A percentile compares a stretch with the other conserved stretches of the same genome.
Conservation (phyloP, 2,329 filamentous ascomycete genomes). For the Penicillium italicum region DNA sequence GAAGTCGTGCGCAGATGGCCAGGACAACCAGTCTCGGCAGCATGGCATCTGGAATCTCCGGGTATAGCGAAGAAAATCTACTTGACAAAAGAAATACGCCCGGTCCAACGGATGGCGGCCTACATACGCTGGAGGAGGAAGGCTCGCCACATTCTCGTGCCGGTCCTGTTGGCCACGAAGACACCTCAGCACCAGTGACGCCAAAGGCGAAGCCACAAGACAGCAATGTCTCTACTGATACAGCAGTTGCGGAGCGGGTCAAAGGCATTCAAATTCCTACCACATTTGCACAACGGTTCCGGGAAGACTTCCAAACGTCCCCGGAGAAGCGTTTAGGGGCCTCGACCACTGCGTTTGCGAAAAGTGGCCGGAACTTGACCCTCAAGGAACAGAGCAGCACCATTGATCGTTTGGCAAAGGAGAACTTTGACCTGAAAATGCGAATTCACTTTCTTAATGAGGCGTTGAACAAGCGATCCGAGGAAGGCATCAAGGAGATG, state of each 20-base stretch:
- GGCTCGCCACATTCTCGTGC: slow-evolving; percentile 33
- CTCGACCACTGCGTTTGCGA: slow-evolving; percentile 49
- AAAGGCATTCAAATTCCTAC: slow-evolving; percentile 88
- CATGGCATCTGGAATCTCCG: slow-evolving; percentile 71
- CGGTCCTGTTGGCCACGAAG: slow-evolving; percentile 40
- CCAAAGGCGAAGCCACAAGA: slow-evolving; percentile 61
- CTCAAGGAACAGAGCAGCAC: slow-evolving; percentile 97
- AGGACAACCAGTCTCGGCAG: slow-evolving; percentile 84
- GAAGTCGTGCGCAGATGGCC: slow-evolving; percentile 52
- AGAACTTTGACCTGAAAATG: slow-evolving; percentile 96
- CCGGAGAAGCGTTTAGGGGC: slow-evolving; percentile 57
- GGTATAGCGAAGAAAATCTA: slow-evolving; percentile 49
- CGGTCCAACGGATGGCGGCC: slow-evolving; percentile 43
- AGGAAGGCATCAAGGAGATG: slow-evolving; percentile 96
- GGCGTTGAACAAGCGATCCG: slow-evolving; percentile 84
- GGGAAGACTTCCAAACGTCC: slow-evolving; percentile 62
- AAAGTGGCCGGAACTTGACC: slow-evolving; percentile 70
- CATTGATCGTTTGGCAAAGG: slow-evolving; percentile 92
- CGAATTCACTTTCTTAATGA: slow-evolving; percentile 97
- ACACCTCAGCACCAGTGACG: slow-evolving; percentile 61
- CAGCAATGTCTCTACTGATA: slow-evolving; percentile 72
- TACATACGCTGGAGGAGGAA: slow-evolving; percentile 60
- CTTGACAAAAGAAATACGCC: slow-evolving; percentile 44
- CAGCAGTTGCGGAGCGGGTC: slow-evolving; percentile 80
- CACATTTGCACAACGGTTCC: slow-evolving; percentile 80